Evolutionary conservation across 306 rosid species (phyloP), one percentile per base, ranked within the genome.

Genomic region (Cicer chorassanicum): DNA sequence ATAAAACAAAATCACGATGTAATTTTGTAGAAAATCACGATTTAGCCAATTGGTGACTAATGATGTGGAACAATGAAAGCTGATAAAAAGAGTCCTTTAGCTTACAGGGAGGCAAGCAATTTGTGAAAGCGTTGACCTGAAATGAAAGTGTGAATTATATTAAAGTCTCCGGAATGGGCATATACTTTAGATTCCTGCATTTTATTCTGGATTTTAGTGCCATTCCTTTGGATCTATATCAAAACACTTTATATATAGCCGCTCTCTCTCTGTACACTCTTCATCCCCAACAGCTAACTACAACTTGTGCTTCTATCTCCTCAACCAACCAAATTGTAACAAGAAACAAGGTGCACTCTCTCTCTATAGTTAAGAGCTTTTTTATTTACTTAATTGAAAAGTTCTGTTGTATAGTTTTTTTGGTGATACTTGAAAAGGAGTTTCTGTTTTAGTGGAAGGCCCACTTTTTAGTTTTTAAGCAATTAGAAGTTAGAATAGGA

Each of bases 111-210:
- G 56, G 64, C 56, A 65, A 64, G 65, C 36, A 19, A 42, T 1
- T 77, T 72, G 80, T 57, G 76, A 71, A 44, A 21, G 76, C 50
- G 79, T 83, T 76, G 84, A 84, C 82, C 63, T 4, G 6, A 51
- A 34, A 7, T 4, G 6, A 51, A 34, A 7, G 6, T 49, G 12
- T 36, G 64, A 65, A 79, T 15, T 34, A 39, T 64, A 63, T 56
- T 13, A 4, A 71, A 19, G 63, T 18, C 42, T 9, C 2, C 6
- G 4, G 15, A 24, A 15, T 67, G 70, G 56, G 82, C 66, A 84
- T 72, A 80, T 77, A 57, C 82, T 63, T 8, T n/a, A 42, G 67
- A 79, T 79, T 18, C 82, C 11, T 13, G 18, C 38, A 34, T 73
- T 73, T 59, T 73, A 57, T 78, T 72, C 76, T 67, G 40, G 54